These are phyloP conservation scores for Halteria grandinella DNA, from an alignment of 73 alveolate species.

Conservation along the genomic window DNA sequence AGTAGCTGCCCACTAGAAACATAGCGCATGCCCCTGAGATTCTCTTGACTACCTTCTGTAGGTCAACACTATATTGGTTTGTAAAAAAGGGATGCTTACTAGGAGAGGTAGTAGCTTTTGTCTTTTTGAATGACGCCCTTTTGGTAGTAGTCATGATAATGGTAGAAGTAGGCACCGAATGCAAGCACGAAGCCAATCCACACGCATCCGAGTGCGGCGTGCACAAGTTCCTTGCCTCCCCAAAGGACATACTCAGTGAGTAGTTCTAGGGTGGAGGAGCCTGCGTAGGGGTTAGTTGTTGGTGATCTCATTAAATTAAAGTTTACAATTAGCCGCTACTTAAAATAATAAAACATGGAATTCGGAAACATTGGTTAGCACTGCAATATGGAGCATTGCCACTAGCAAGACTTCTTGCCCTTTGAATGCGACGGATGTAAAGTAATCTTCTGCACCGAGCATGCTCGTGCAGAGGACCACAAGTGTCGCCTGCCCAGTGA, in stretches of 20 bases:
- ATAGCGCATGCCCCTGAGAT: constrained; percentile 3
- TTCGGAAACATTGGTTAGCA: constrained; percentile 70
- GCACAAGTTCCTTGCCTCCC: not conserved
- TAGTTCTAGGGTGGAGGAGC: constrained; percentile 12
- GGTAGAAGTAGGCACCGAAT: not conserved
- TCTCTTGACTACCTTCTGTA: constrained; percentile 3
- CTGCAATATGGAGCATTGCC: constrained; percentile 38
- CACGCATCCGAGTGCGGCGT: constrained; percentile 13
- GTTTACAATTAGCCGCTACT: no score
- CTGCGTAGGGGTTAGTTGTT: not conserved
- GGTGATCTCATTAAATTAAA: not conserved
- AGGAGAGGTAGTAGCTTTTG: not conserved
- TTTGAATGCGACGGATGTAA: constrained; percentile 69
- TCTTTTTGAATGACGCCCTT: constrained; percentile 7
- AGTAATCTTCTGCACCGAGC: constrained; percentile 41
- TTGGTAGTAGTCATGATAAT: not conserved
- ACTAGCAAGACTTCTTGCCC: constrained; percentile 61
- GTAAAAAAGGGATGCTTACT: not conserved
- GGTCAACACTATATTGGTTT: not conserved
- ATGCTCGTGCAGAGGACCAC: constrained; percentile 54
- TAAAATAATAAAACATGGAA: constrained; percentile 46
- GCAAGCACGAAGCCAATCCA: constrained; percentile 26
- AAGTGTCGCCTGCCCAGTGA: constrained; percentile 38
- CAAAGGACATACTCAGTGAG: constrained; percentile 1
- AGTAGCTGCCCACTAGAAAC: not conserved